Evolutionary conservation across 805 yeast species (phyloP).

Genomic region (Zygotorulaspora sp.): DNA sequence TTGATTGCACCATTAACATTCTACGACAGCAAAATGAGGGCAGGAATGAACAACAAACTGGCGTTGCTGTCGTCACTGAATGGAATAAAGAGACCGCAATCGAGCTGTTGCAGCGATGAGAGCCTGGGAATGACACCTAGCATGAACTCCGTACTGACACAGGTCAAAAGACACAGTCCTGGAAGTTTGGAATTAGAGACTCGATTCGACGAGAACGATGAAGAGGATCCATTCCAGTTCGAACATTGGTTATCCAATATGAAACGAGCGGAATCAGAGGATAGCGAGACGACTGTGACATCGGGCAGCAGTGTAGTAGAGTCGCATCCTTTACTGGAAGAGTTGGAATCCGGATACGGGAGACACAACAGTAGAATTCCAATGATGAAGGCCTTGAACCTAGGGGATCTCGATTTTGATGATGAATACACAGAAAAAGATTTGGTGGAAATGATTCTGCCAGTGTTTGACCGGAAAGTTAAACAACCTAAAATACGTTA

Average conservation of each 20-base stretch:
- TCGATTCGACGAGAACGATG: slow-evolving; percentile 1
- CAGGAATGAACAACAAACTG: slow-evolving; percentile 4
- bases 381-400: slow-evolving; percentile 16
- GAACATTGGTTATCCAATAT: slow-evolving; percentile 5
- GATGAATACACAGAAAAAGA: slow-evolving; percentile 19
- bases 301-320: slow-evolving; percentile 7
- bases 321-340: slow-evolving; percentile 10
- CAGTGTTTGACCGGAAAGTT: slow-evolving; percentile 22
- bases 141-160: slow-evolving; percentile 27
- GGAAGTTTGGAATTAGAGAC: neutral
- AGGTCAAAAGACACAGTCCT: slow-evolving; percentile 13
- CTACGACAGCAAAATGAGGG: slow-evolving; percentile 4
- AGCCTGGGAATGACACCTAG: slow-evolving; percentile 21
- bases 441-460: slow-evolving; percentile 18
- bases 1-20: slow-evolving; percentile 4
- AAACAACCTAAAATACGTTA: neutral
- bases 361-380: slow-evolving; percentile 2
- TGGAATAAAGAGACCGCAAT: neutral
- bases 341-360: slow-evolving; percentile 5
- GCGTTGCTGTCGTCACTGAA: neutral
- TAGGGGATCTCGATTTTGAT: slow-evolving; percentile 26
- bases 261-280: slow-evolving; percentile 12
- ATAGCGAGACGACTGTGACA: slow-evolving; percentile 7
- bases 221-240: slow-evolving; percentile 7
- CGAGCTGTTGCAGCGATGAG: slow-evolving; percentile 4